Base-by-base conservation (phyloP, 164 flowering plant species). In the Chloranthus sessilifolius region DNA sequence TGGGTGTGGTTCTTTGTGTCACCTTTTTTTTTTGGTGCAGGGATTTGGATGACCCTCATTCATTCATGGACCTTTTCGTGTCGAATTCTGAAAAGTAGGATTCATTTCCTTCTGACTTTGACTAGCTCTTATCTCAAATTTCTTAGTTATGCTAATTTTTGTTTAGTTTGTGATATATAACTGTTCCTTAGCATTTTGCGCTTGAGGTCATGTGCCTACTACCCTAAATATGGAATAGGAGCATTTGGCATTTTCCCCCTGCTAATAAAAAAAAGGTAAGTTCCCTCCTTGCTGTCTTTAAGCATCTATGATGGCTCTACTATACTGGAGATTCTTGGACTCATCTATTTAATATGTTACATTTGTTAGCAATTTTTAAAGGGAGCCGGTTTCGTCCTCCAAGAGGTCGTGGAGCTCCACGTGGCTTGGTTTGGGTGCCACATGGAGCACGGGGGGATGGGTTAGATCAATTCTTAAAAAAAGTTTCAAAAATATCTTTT, bases 11-110 rank as follows among this genome's bases (percentile, higher is more conserved):
- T 20, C 21, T 21, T 10, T 28, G 9, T 12, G 2, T 54, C 23
- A 8, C 23, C 11, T 23, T 68, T 37, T 23, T 44, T 59, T 55
- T 4, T 47, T 6, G 54, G 59, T 46, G 51, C 84, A 88, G 96
- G 53, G 82, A 92, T 59, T 62, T 78, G 33, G 76, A 80, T 63
- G 92, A 88, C 75, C 96, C 96, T 42, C 82, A 88, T 63, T 77
- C 95, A n/a, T 92, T 92, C 45, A 47, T 79, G 63, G 96, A 92
- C 67, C 79, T 92, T 28, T 88, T 63, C 34, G 95, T 82, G 14
- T 85, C 96, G 24, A 88, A 60, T 52, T 66, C 82, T 63, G 82
- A 85, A n/a, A 87, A 85, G 95, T 88, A 82, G 79, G 89, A 20
- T 14, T 14, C 29, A 15, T 21, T 16, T 42, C 46, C 7, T 22